phyloP scores from a whole-genome alignment of 495 filamentous ascomycete species.

The Letharia columbiana region DNA sequence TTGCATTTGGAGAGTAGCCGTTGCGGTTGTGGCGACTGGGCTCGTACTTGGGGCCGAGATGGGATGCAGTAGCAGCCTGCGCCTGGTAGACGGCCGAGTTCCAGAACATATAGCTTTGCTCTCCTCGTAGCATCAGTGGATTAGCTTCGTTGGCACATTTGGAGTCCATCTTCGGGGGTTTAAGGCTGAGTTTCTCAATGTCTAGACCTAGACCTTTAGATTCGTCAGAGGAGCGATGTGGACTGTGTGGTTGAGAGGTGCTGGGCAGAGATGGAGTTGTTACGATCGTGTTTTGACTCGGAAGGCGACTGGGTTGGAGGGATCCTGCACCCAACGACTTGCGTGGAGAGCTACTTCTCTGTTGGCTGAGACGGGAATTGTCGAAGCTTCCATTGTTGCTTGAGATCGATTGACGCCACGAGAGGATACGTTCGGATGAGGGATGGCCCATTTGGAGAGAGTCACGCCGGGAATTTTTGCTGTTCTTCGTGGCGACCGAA shows the following conservation, averaged over 20 bases:
- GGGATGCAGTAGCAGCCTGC: conserved; percentile 31
- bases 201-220: conserved; percentile 23
- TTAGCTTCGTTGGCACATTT: conserved; percentile 28
- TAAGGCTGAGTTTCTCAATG: conserved; percentile 22
- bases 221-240: conserved; percentile 30
- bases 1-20: conserved; percentile 15
- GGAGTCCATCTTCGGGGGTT: conserved; percentile 19
- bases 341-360: conserved; percentile 51
- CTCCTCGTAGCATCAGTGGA: conserved; percentile 44
- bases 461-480: conserved; percentile 38
- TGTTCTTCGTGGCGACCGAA: conserved; percentile 49
- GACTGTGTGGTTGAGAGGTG: conserved; percentile 34
- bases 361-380: conserved; percentile 35
- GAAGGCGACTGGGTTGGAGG: conserved; percentile 25
- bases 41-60: conserved; percentile 28
- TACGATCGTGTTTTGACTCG: conserved; percentile 22
- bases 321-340: conserved; percentile 36
- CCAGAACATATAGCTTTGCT: conserved; percentile 47
- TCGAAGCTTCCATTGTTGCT: conserved; percentile 46
- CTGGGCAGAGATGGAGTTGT: conserved; percentile 27
- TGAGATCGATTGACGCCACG: conserved; percentile 76
- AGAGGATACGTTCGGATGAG: conserved; percentile 76
- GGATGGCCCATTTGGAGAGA: conserved; percentile 45
- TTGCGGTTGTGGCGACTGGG: conserved; percentile 22
- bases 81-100: conserved; percentile 42